Conservation (phyloP, 2,329 filamentous ascomycete genomes). For the Monosporascus sp. region DNA sequence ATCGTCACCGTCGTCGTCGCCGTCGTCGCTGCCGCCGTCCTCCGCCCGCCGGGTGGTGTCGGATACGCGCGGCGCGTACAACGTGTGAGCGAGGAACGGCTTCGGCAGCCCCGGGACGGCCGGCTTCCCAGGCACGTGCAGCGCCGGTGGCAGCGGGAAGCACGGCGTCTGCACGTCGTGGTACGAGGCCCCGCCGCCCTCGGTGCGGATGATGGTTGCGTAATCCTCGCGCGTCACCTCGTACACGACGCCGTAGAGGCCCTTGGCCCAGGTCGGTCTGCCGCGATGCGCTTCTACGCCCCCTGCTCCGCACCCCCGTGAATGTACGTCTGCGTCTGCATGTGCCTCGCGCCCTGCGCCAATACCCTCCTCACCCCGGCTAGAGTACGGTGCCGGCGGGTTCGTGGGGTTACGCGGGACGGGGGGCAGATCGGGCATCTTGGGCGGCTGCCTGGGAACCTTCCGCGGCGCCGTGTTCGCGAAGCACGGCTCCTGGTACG, state of each 20-base stretch:
- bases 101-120: slow-evolving; percentile 44
- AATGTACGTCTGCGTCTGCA: no score
- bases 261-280: slow-evolving; percentile 64
- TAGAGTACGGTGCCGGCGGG: slow-evolving; percentile 19
- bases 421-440: neutral
- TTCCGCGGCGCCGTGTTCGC: slow-evolving; percentile 69
- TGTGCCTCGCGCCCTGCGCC: no score
- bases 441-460: slow-evolving; percentile 34
- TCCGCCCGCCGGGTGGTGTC: slow-evolving; percentile 20
- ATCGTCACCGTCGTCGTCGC: slow-evolving; percentile 10
- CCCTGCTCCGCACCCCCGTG: neutral
- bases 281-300: slow-evolving; percentile 25
- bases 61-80: slow-evolving; percentile 62
- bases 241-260: slow-evolving; percentile 89
- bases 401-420: slow-evolving; percentile 22
- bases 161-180: slow-evolving; percentile 77
- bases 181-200: slow-evolving; percentile 84
- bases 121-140: slow-evolving; percentile 60
- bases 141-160: slow-evolving; percentile 56
- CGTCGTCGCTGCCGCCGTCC: slow-evolving; percentile 8
- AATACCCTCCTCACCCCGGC: no score
- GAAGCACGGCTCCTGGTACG: slow-evolving; percentile 89
- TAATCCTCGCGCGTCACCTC: slow-evolving; percentile 84
- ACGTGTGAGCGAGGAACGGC: slow-evolving; percentile 78
- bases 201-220: slow-evolving; percentile 79